These are phyloP conservation scores for Auriscalpium orientale DNA, from an alignment of 768 basidiomycete genomes.

Conservation along the genomic window DNA sequence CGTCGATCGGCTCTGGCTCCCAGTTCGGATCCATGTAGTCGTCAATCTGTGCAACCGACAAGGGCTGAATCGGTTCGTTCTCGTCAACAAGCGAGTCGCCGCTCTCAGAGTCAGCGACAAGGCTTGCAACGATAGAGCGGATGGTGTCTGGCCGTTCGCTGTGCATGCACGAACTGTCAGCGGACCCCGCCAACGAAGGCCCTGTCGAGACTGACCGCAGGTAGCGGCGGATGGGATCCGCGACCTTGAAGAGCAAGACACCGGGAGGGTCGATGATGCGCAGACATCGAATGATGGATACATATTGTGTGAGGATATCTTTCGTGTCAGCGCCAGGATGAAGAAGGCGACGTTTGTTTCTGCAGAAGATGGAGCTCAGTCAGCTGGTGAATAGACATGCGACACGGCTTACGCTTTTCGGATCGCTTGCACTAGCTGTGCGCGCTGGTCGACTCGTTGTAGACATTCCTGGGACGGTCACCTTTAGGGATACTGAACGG, in stretches of 20 bases:
- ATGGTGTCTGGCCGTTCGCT: slow-evolving; percentile 91
- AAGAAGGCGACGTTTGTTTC: slow-evolving; percentile 79
- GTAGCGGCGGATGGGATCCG: slow-evolving; percentile 86
- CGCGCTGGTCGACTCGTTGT: slow-evolving; percentile 72
- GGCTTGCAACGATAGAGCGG: slow-evolving; percentile 82
- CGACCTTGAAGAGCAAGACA: slow-evolving; percentile 87
- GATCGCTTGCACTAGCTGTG: slow-evolving; percentile 65
- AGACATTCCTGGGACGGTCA: slow-evolving; percentile 66
- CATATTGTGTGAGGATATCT: slow-evolving; percentile 83
- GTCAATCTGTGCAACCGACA: slow-evolving; percentile 71
- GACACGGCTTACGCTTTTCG: slow-evolving; percentile 60
- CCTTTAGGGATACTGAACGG: too few species aligned
- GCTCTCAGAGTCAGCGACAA: slow-evolving; percentile 80
- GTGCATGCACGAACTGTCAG: neutral
- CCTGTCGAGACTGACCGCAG: slow-evolving; percentile 47
- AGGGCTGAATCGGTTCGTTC: slow-evolving; percentile 68
- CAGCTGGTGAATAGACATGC: neutral
- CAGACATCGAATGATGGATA: slow-evolving; percentile 85
- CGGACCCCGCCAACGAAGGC: too few species aligned
- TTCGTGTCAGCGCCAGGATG: slow-evolving; percentile 96
- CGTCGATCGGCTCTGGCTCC: slow-evolving; percentile 95
- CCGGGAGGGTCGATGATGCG: slow-evolving; percentile 89
- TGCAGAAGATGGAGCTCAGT: slow-evolving; percentile 23
- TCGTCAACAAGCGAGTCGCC: slow-evolving; percentile 81
- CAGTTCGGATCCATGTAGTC: slow-evolving; percentile 89